Evolutionary conservation across 768 basidiomycete genomes (phyloP).

Genomic region (Tylopilus felleus): DNA sequence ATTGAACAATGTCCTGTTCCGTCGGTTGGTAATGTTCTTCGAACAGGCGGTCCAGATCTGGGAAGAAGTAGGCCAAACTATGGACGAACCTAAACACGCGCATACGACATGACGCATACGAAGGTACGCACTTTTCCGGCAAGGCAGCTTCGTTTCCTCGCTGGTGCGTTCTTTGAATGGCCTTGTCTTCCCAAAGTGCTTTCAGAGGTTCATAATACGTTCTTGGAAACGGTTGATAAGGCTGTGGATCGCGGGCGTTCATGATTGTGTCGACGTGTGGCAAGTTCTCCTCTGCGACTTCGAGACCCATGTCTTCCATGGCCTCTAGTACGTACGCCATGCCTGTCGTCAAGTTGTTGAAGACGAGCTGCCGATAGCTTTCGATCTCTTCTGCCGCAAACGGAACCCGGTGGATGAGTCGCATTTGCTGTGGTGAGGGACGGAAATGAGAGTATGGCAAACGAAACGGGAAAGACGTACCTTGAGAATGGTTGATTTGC

Average conservation of each 20-base stretch:
- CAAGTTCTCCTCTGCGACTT: conserved; percentile 60
- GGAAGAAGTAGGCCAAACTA: conserved; percentile 75
- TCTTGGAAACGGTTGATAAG: conserved; percentile 76
- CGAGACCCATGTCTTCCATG: conserved; percentile 85
- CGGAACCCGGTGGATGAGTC: conserved; percentile 84
- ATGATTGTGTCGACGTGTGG: conserved; percentile 61
- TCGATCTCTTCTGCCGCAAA: conserved; percentile 84
- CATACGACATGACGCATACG: not conserved
- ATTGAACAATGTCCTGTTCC: conserved; percentile 86
- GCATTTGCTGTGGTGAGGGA: conserved; percentile 76
- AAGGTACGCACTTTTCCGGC: conserved; percentile 72
- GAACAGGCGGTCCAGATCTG: conserved; percentile 78
- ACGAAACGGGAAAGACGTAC: conserved; percentile 34
- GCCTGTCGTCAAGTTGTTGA: conserved; percentile 87
- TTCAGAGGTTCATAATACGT: conserved; percentile 65
- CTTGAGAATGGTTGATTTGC: conserved; percentile 91
- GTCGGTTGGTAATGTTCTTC: conserved; percentile 65
- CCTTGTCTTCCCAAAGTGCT: conserved; percentile 72
- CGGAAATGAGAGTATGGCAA: not conserved
- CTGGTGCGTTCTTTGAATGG: conserved; percentile 70
- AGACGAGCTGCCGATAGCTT: conserved; percentile 86
- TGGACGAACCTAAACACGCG: not conserved
- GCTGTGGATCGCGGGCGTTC: conserved; percentile 65
- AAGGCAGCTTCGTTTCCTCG: conserved; percentile 88
- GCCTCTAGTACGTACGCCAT: conserved; percentile 80